Evolutionary conservation across 768 basidiomycete genomes (phyloP).

Genomic region (Collybia sordida): DNA sequence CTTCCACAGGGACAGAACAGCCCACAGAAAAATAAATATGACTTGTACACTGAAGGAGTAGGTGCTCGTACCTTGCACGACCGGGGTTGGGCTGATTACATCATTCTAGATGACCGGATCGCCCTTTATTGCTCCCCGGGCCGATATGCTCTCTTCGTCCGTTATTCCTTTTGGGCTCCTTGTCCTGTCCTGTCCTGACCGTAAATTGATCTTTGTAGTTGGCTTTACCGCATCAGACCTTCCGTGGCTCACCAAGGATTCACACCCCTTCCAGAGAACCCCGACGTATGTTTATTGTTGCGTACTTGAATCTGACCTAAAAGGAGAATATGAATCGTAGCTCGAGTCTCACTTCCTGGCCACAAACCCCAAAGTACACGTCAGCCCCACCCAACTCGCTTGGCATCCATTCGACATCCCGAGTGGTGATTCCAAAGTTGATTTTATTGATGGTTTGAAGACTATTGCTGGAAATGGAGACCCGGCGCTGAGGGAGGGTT

Average conservation of each 20-base stretch:
- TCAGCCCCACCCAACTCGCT: constrained; percentile 63
- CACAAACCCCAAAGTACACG: constrained; percentile 57
- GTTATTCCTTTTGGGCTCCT: constrained; percentile 12
- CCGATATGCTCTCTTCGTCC: constrained; percentile 51
- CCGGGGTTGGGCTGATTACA: neutral
- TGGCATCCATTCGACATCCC: constrained; percentile 66
- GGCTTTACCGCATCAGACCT: constrained; percentile 67
- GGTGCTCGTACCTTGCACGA: constrained; percentile 12
- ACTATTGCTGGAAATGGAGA: constrained; percentile 65
- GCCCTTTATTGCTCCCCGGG: constrained; percentile 58
- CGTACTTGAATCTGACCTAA: neutral
- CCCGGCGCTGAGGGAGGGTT: constrained; percentile 60
- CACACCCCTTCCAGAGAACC: constrained; percentile 51
- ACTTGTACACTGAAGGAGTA: constrained; percentile 60
- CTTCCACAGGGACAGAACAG: constrained; percentile 61
- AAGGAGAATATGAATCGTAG: constrained; percentile 30
- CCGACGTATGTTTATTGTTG: constrained; percentile 42
- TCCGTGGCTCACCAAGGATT: constrained; percentile 70
- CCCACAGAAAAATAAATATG: constrained; percentile 64
- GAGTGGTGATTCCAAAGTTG: constrained; percentile 33
- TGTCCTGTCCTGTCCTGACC: neutral
- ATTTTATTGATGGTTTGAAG: constrained; percentile 62
- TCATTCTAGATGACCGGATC: constrained; percentile 53
- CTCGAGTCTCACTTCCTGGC: constrained; percentile 64
- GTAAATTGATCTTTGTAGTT: constrained; percentile 31